Evolutionary conservation across 2,329 filamentous ascomycete species (phyloP), one percentile per base, ranked within the genome.

Genomic region (Alternaria ethzedia): DNA sequence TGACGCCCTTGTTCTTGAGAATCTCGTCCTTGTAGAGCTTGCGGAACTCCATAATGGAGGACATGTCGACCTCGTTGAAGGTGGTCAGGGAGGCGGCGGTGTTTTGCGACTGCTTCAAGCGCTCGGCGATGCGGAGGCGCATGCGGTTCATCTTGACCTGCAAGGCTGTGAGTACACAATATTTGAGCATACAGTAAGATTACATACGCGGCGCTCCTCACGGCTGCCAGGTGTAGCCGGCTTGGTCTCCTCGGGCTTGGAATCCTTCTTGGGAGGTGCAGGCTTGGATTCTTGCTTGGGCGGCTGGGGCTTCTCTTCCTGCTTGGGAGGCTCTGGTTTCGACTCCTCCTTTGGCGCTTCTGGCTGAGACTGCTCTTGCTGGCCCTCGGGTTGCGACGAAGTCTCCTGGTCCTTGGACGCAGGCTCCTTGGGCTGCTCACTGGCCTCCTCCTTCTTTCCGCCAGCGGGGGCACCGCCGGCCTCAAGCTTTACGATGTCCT

Each of bases 111-210:
- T 99, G 96, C 89, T 99, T 99, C 70, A 99, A 88, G 73, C 96
- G 94, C 85, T 99, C 96, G 54, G 96, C 93, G 73, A 98, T 99
- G 66, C 96, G 91, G 65, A 98, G 89, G 70, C 96, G 94, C 96
- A 99, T 99, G 70, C 96, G 93, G 86, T 98, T 98, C 96, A 99
- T 99, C 87, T 99, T 99, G 76, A 98, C 93, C 92, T 96, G 74
- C 59, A 67, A 56, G n/a, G 21, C 49, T 50, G 49, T 74, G 43
- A 74, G 70, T 44, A 62, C 15, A 64, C 36, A 32, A 32, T 30
- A n/a, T 5, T 20, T 15, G 11, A 51, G 20, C 10, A 10, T 5
- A 25, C 54, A 46, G 7, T 46, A 7, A 70, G 21, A 23, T 41
- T 82, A 84, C 91, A 70, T 88, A 95, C 94, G 65, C 94, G 89